These are phyloP conservation scores for Asterophora lycoperdoides DNA, from an alignment of 768 basidiomycete species.

Conservation along the genomic window DNA sequence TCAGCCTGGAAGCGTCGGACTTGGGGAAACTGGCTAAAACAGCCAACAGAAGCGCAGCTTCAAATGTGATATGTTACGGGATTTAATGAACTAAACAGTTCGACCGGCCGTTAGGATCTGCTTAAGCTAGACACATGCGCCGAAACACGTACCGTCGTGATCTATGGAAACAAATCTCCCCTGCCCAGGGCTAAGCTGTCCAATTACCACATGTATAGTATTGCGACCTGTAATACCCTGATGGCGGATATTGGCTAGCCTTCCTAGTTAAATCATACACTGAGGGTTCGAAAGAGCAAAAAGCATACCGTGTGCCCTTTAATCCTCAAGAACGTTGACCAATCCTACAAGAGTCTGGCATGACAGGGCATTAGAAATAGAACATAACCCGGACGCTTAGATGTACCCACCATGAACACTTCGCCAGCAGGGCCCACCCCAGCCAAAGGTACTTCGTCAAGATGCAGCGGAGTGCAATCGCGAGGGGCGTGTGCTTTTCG, in stretches of 20 bases:
- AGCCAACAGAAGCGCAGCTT: conserved; percentile 55
- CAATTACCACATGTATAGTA: conserved; percentile 55
- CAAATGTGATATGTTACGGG: conserved; percentile 53
- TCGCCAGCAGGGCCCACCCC: conserved; percentile 55
- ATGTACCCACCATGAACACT: conserved; percentile 45
- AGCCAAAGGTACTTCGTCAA: conserved; percentile 55
- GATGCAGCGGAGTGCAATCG: conserved; percentile 41
- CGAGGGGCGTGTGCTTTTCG: conserved; percentile 41
- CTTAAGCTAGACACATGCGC: background rate
- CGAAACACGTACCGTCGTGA: conserved; percentile 38
- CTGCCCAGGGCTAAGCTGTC: conserved; percentile 62
- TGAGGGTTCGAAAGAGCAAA: background rate
- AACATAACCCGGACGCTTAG: background rate
- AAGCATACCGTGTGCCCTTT: conserved; percentile 39
- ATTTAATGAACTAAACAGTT: conserved; percentile 46
- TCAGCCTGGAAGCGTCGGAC: conserved; percentile 65
- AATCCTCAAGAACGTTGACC: conserved; percentile 45
- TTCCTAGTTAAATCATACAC: background rate
- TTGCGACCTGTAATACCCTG: conserved; percentile 50
- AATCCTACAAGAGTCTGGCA: conserved; percentile 46
- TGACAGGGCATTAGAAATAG: too few species aligned
- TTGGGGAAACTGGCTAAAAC: conserved; percentile 70
- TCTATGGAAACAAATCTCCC: conserved; percentile 53
- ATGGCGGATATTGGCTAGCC: conserved; percentile 45
- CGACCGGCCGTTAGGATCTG: background rate